Conservation (phyloP, 495 filamentous ascomycete genomes). For the Lasiosphaeria miniovina region DNA sequence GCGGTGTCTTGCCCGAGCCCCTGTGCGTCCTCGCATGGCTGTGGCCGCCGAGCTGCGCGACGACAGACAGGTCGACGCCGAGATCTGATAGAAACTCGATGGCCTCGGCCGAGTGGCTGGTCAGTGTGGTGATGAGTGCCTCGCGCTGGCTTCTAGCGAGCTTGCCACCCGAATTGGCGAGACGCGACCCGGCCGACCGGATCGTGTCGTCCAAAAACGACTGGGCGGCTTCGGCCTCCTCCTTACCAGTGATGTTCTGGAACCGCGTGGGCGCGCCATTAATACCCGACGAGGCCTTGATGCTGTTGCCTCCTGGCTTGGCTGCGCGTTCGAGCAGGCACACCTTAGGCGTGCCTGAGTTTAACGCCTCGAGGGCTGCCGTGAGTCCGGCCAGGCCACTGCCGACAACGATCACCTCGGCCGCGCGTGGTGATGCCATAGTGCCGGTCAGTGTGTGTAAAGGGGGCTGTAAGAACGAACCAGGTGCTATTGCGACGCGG, state of each 20-base stretch:
- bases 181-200: slow-evolving; percentile 41
- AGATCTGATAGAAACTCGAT: slow-evolving; percentile 53
- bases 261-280: slow-evolving; percentile 56
- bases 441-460: slow-evolving; percentile 1
- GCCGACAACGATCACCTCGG: slow-evolving; percentile 46
- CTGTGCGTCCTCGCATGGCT: slow-evolving; percentile 53
- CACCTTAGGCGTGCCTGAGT: slow-evolving; percentile 40
- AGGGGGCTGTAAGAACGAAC: slow-evolving; percentile 2
- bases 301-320: slow-evolving; percentile 60
- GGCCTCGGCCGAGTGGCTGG: slow-evolving; percentile 36
- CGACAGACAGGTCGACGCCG: slow-evolving; percentile 53
- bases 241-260: not conserved
- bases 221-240: slow-evolving; percentile 26
- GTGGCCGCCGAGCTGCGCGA: slow-evolving; percentile 55
- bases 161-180: slow-evolving; percentile 16
- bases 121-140: slow-evolving; percentile 42
- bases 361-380: slow-evolving; percentile 47
- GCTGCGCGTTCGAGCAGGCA: slow-evolving; percentile 50
- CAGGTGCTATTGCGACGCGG: slow-evolving; percentile 1
- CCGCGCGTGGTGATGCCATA: not conserved
- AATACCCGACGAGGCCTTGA: slow-evolving; percentile 63
- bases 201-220: slow-evolving; percentile 54
- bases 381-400: slow-evolving; percentile 52
- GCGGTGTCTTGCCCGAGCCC: slow-evolving; percentile 47
- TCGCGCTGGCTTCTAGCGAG: slow-evolving; percentile 27